phyloP scores from a whole-genome alignment of 495 filamentous ascomycete genomes.

The Baudoinia panamericana region DNA sequence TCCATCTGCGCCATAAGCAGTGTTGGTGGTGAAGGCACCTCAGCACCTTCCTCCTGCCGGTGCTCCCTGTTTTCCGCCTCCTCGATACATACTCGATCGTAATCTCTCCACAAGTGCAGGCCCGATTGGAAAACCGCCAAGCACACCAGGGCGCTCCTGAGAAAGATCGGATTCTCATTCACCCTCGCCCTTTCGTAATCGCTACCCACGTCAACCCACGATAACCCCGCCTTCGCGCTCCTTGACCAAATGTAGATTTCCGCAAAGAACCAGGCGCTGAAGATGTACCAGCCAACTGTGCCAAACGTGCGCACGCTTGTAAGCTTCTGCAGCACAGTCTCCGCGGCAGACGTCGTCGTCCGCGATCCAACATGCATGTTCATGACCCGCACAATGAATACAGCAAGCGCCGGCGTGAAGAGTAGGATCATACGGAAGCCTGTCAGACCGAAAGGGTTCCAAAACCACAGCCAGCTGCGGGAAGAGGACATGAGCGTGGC shows the following conservation, averaged over 20 bases:
- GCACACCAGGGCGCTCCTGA: slow-evolving; percentile 54
- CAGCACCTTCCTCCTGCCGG: slow-evolving; percentile 2
- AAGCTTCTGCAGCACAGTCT: slow-evolving; percentile 41
- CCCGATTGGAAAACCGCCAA: slow-evolving; percentile 56
- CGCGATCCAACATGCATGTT: slow-evolving; percentile 67
- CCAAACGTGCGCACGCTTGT: slow-evolving; percentile 34
- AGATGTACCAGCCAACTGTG: slow-evolving; percentile 36
- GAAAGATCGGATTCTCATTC: slow-evolving; percentile 78
- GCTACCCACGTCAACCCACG: slow-evolving; percentile 55
- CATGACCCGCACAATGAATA: slow-evolving; percentile 74
- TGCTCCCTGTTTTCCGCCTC: slow-evolving; percentile 26
- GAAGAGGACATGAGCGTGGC: slow-evolving; percentile 42
- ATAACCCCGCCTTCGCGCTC: slow-evolving; percentile 48
- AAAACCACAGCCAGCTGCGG: slow-evolving; percentile 9
- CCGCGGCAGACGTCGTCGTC: slow-evolving; percentile 52
- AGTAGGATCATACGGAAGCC: slow-evolving; percentile 53
- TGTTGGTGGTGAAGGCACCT: neutral
- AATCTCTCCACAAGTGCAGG: slow-evolving; percentile 59
- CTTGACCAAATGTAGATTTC: slow-evolving; percentile 70
- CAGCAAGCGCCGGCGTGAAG: slow-evolving; percentile 50
- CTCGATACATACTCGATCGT: slow-evolving; percentile 53
- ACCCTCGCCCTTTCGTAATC: slow-evolving; percentile 57
- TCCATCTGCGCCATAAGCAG: neutral
- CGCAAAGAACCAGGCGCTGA: slow-evolving; percentile 69
- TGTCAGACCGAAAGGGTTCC: slow-evolving; percentile 10